phyloP scores from a whole-genome alignment of 108 stramenopile species.

The Epipyxis sp. region DNA sequence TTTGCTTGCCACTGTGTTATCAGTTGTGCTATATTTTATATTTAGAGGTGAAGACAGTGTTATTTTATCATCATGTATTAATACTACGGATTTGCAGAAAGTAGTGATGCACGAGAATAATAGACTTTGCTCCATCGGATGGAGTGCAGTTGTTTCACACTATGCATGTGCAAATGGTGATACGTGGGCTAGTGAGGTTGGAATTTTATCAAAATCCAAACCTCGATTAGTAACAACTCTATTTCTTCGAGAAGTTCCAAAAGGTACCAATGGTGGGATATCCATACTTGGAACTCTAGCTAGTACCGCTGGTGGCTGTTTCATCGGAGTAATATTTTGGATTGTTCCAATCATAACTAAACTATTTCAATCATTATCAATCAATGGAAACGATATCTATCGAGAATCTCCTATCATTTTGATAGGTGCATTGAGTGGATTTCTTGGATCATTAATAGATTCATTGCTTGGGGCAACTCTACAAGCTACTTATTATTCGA shows the following conservation, averaged over 20 bases:
- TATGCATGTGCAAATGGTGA: slow-evolving; percentile 37
- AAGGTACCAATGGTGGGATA: slow-evolving; percentile 45
- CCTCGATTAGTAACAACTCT: slow-evolving; percentile 36
- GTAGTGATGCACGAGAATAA: neutral
- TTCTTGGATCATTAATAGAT: slow-evolving; percentile 36
- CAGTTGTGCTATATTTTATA: neutral
- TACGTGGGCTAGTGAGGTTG: slow-evolving; percentile 44
- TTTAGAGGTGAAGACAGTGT: slow-evolving; percentile 24
- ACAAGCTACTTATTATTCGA: slow-evolving; percentile 36
- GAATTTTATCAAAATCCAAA: slow-evolving; percentile 27
- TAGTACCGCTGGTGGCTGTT: slow-evolving; percentile 30
- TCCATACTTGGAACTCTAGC: slow-evolving; percentile 25
- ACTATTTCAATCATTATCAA: neutral
- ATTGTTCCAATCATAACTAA: too few relatives aligned
- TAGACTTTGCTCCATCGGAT: neutral
- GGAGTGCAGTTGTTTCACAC: slow-evolving; percentile 29
- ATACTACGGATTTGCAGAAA: neutral
- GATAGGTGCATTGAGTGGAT: slow-evolving; percentile 22
- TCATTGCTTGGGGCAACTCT: slow-evolving; percentile 38
- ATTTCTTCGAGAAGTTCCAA: slow-evolving; percentile 21
- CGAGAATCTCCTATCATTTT: neutral
- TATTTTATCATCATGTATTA: neutral
- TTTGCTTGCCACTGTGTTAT: neutral
- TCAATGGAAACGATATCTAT: neutral
- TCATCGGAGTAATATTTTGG: slow-evolving; percentile 14